Base-by-base conservation (phyloP, 345 rosid genomes). In the Aquilaria malaccensis region DNA sequence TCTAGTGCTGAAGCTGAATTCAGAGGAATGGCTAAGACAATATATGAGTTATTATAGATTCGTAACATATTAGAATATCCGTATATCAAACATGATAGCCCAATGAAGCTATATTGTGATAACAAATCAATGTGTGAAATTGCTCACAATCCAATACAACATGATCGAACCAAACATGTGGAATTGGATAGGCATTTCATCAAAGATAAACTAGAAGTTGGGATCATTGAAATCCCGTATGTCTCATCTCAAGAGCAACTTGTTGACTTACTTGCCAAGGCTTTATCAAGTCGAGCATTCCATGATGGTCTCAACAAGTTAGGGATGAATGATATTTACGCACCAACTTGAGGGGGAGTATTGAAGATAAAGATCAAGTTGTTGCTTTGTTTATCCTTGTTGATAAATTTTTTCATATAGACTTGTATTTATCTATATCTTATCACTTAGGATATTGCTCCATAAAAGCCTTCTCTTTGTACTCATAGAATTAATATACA, bases 61-160 rank as follows among this genome's bases (percentile, higher is more conserved):
- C 15, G 14, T 2, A 10, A 12, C 6, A 7, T 56, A 7, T 10
- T 55, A 3, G 13, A 55, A 11, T 1, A 37, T 37, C 7, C 1
- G 43, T 3, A 7, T 37, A 15, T 31, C 12, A 10, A 55, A 3
- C 4, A 5, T 12, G 3, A 15, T 6, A 5, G 4, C 5, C 9
- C 58, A 15, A 11, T 55, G 58, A 55, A 55, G 30, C 12, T 55
- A 5, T 55, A 15, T 55, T 56, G 59, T 56, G 41, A 56, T 31
- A 56, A 30, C 37, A 56, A 30, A 30, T 3, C 41, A 2, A 31
- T 33, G 4, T 9, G 15, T 2, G 41, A 2, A 0, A 56, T 56
- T 10, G 41, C 4, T 5, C 59, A 56, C 43, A 56, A 29, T 31
- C 37, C 15, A 31, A 10, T 56, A 6, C 59, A 30, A 31, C 41